Percentiles rank a stretch among this genome's conserved stretches.
These are phyloP conservation scores for Monilinia fructicola DNA, from an alignment of 2,329 filamentous ascomycete species.

Conservation along the genomic window DNA sequence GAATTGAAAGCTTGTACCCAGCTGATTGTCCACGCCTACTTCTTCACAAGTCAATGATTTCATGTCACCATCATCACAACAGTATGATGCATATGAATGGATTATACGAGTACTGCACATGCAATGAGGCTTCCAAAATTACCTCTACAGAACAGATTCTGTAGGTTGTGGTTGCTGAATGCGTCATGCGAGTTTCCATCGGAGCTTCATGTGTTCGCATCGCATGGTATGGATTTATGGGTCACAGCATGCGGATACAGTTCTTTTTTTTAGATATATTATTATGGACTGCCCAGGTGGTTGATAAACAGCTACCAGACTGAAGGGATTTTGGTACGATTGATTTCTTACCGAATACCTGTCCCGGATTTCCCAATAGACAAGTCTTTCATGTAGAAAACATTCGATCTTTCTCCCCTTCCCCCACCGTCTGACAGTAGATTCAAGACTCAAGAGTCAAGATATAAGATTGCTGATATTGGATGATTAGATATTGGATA, in stretches of 20 bases:
- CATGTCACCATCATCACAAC: constrained; percentile 1
- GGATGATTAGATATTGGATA: background rate
- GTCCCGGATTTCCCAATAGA: background rate
- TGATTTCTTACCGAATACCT: constrained; percentile 8
- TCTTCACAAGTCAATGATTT: background rate
- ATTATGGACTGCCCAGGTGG: too few species aligned
- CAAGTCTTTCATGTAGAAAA: background rate
- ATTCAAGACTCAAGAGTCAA: background rate
- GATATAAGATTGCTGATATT: background rate
- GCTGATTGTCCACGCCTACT: background rate
- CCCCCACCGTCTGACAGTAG: constrained; percentile 1
- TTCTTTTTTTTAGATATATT: background rate
- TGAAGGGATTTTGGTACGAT: background rate
- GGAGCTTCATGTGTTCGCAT: constrained; percentile 20
- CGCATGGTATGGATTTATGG: constrained; percentile 16
- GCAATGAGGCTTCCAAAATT: constrained; percentile 16
- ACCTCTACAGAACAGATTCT: background rate
- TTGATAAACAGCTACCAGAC: constrained; percentile 2
- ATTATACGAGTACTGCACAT: constrained; percentile 12
- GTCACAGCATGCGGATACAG: constrained; percentile 14
- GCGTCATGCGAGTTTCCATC: constrained; percentile 14
- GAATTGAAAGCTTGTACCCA: background rate
- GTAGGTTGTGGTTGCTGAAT: constrained; percentile 14
- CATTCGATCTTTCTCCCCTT: constrained; percentile 2
- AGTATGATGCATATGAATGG: background rate